Evolutionary conservation across 768 basidiomycete species (phyloP).

Genomic region (Panellus pusillus): DNA sequence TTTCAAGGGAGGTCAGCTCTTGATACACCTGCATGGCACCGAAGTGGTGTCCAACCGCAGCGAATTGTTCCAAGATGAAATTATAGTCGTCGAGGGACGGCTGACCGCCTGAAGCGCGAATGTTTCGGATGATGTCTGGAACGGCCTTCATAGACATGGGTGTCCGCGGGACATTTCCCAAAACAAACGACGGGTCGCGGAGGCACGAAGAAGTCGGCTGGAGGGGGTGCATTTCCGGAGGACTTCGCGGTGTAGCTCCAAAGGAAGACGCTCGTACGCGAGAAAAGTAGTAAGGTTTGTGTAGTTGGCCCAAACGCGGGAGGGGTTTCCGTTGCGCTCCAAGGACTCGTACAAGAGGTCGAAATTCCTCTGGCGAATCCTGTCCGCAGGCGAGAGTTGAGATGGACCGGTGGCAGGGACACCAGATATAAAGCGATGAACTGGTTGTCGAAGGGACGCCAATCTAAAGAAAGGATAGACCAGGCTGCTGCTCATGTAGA

Average conservation of each 20-base stretch:
- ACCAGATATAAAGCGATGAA: constrained; percentile 8
- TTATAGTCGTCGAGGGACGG: constrained; percentile 70
- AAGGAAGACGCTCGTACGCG: constrained; percentile 52
- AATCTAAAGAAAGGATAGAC: constrained; percentile 8
- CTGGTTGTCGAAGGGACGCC: constrained; percentile 3
- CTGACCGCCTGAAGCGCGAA: constrained; percentile 50
- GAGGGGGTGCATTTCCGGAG: constrained; percentile 65
- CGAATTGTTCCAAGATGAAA: constrained; percentile 72
- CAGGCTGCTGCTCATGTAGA: constrained; percentile 4
- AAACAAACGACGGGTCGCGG: constrained; percentile 42
- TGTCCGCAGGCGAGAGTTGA: constrained; percentile 9
- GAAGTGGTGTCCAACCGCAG: constrained; percentile 67
- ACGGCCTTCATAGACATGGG: constrained; percentile 64
- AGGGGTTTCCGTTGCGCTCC: constrained; percentile 34
- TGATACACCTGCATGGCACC: constrained; percentile 62
- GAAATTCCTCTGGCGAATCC: constrained; percentile 18
- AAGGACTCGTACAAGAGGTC: constrained; percentile 18
- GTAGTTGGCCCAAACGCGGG: constrained; percentile 67
- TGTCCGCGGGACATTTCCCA: constrained; percentile 33
- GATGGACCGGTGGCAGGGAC: not conserved
- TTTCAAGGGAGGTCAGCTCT: constrained; percentile 49
- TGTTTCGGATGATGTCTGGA: constrained; percentile 70
- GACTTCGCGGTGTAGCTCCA: constrained; percentile 67
- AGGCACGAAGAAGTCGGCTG: constrained; percentile 42
- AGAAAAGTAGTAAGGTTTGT: constrained; percentile 51